Evolutionary conservation across 2,329 filamentous ascomycete genomes (phyloP), one percentile per base, ranked within the genome.

Genomic region (Cercospora sojina): DNA sequence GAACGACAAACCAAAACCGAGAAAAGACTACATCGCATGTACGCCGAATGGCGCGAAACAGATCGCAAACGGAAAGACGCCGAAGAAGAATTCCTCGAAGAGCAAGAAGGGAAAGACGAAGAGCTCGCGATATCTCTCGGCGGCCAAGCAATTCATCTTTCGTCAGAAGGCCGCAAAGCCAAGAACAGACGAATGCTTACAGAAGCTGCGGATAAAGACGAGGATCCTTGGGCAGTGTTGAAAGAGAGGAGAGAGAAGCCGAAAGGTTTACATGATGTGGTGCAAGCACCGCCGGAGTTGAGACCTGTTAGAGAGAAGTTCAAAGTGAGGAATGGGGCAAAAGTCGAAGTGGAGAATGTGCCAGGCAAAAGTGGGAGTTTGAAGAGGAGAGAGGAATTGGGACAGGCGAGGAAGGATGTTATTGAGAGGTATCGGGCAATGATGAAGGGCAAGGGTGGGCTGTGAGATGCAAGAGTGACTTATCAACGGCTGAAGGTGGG

Each of bases 1-100:
- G 85, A 88, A 18, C 85, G 87, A 69, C 84, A 87, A 60, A 97
- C 93, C 5, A 90, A 89, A 77, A 95, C 93, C 74, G 93, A 97
- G 80, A 90, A 88, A 77, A 89, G 90, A 71, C 89, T 97, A 67
- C 83, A 84, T 59, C 83, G 83, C 59, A 78, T 89, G 76, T 86
- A 88, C 70, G 78, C 79, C 8, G 81, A 84, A 23, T 89, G 87
- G 87, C 82, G 92, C 70, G 92, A 93, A 76, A 89, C 90, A 53
- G 91, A 94, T 72, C 93, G 91, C 85, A 62, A 88, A 88, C 71
- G 86, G 90, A 93, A 79, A 87, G 90, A 68, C 88, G 92, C 75
- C 91, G 90, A 87, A 35, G 89, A 90, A 68, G 86, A 92, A 73
- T 90, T 91, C 23, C 82, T 81, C 60, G 87, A 87, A 75, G 81